These are phyloP conservation scores for Pseudoturritis turrita DNA, from an alignment of 345 rosid genomes.

Conservation along the genomic window DNA sequence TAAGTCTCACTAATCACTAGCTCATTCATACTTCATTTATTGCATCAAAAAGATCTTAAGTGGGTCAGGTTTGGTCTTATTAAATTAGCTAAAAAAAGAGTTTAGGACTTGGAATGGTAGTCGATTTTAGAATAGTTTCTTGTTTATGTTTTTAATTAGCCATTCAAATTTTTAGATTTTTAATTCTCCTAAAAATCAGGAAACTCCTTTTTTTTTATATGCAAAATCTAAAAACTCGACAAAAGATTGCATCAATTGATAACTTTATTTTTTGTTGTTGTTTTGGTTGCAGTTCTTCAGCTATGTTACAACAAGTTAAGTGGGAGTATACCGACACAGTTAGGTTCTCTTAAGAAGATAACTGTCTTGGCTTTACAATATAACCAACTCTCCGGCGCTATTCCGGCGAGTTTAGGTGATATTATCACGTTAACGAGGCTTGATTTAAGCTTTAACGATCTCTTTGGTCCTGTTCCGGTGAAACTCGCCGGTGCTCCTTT, in stretches of 20 bases:
- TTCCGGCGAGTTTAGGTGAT: slow-evolving; percentile 90
- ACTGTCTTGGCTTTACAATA: slow-evolving; percentile 74
- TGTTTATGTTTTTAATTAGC: background rate
- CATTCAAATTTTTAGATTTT: background rate
- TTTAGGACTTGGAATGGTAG: background rate
- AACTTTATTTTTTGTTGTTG: background rate
- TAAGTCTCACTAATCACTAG: background rate
- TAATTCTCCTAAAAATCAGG: background rate
- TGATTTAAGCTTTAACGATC: slow-evolving; percentile 76
- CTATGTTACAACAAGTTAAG: slow-evolving; percentile 77
- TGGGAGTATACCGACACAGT: slow-evolving; percentile 75
- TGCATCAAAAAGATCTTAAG: background rate
- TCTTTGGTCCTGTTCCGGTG: slow-evolving; percentile 83
- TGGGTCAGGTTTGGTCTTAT: slow-evolving; percentile 12
- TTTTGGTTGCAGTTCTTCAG: slow-evolving; percentile 63
- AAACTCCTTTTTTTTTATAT: background rate
- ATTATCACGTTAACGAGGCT: slow-evolving; percentile 57
- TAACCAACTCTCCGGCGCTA: slow-evolving; percentile 77
- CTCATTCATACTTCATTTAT: slow-evolving; percentile 12
- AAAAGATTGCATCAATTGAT: background rate
- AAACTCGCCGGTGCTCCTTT: slow-evolving; percentile 55
- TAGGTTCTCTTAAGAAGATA: slow-evolving; percentile 67
- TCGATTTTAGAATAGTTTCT: background rate
- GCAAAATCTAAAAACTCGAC: background rate
- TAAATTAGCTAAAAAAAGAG: background rate